These are phyloP conservation scores for Agarophyton chilense DNA, from an alignment of 23 red algal genomes.

Conservation along the genomic window DNA sequence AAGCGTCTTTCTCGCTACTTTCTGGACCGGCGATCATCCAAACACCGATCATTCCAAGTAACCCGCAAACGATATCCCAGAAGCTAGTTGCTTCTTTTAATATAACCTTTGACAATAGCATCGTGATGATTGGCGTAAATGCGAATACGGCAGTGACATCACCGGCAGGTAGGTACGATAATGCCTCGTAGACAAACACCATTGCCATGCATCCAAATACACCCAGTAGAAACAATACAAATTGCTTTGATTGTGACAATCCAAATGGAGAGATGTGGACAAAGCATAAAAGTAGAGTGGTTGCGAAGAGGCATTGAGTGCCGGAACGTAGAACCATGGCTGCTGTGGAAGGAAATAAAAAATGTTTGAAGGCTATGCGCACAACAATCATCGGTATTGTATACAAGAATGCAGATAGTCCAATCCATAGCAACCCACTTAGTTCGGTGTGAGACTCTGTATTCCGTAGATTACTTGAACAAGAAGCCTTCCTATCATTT, in stretches of 20 bases:
- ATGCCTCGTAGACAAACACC: constrained; percentile 9
- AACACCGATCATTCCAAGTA: neutral
- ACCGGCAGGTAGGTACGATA: constrained; percentile 31
- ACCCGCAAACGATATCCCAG: neutral
- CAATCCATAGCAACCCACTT: neutral
- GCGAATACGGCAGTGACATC: constrained; percentile 36
- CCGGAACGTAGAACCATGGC: neutral
- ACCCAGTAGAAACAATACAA: constrained; percentile 28
- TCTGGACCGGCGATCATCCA: neutral
- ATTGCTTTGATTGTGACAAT: neutral
- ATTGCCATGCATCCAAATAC: constrained; percentile 3
- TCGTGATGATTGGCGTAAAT: constrained; percentile 26
- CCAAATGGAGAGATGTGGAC: neutral
- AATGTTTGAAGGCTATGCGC: neutral
- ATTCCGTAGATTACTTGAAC: too few species aligned
- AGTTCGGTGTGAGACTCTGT: neutral
- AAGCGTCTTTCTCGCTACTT: too few species aligned
- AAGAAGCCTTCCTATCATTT: too few species aligned
- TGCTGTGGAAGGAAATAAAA: neutral
- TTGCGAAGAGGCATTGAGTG: neutral
- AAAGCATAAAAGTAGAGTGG: neutral
- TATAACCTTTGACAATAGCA: constrained; percentile 34
- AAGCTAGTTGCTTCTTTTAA: neutral
- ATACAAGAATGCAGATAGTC: neutral
- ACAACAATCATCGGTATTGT: neutral